Evolutionary conservation across 2,329 filamentous ascomycete genomes (phyloP).

Genomic region (Decorospora gaudefroyi): DNA sequence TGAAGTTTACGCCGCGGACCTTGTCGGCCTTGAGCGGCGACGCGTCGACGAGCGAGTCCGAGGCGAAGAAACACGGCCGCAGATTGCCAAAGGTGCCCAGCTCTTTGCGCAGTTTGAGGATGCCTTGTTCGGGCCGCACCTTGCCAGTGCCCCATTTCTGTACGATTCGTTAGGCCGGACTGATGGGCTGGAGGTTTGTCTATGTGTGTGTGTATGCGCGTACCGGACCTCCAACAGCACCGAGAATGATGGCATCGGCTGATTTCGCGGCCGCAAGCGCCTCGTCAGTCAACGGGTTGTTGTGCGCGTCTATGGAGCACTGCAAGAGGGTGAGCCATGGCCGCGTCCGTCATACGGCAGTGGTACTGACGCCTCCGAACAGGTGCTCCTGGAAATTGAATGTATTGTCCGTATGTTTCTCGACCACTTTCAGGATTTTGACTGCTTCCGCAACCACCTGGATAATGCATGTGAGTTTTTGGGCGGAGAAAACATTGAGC

Average conservation of each 20-base stretch:
- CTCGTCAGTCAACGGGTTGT: slow-evolving; percentile 77
- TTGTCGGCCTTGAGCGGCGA: slow-evolving; percentile 87
- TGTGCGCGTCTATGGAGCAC: slow-evolving; percentile 86
- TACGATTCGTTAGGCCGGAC: slow-evolving; percentile 14
- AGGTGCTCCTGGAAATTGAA: slow-evolving; percentile 92
- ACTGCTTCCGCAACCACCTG: slow-evolving; percentile 82
- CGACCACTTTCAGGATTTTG: slow-evolving; percentile 82
- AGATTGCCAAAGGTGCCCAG: slow-evolving; percentile 94
- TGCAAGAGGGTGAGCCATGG: slow-evolving; percentile 48
- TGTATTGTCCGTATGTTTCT: slow-evolving; percentile 72
- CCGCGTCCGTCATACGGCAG: neutral
- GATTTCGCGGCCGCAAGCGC: slow-evolving; percentile 81
- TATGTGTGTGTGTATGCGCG: neutral
- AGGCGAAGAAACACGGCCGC: slow-evolving; percentile 93
- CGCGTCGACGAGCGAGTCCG: slow-evolving; percentile 72
- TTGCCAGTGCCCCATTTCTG: slow-evolving; percentile 88
- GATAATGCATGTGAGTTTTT: slow-evolving; percentile 25
- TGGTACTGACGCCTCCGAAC: slow-evolving; percentile 80
- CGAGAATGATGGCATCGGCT: slow-evolving; percentile 87
- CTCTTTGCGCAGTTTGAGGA: slow-evolving; percentile 89
- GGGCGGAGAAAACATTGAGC: neutral
- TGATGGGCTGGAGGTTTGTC: no score
- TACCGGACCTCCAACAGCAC: slow-evolving; percentile 90
- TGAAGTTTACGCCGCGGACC: slow-evolving; percentile 86
- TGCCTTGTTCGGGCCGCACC: slow-evolving; percentile 89